Percentiles rank a stretch among this genome's conserved stretches.
phyloP scores from a whole-genome alignment of 2,329 filamentous ascomycete genomes.

The Cladosporium sp. region DNA sequence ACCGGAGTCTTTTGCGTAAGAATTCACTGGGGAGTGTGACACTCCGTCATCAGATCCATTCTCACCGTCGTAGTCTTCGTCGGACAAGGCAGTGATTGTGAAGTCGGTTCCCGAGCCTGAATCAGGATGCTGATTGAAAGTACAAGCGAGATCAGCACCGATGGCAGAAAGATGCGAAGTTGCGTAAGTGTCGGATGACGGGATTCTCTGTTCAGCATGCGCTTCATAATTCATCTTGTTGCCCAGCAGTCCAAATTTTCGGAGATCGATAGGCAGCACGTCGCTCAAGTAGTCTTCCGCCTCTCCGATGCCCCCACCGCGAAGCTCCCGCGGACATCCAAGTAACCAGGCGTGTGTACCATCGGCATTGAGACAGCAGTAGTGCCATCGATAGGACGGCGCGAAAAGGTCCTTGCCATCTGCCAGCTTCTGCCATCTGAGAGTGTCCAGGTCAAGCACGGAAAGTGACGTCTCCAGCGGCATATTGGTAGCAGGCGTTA shows the following conservation, averaged over 20 bases:
- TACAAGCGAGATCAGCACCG: slow-evolving; percentile 74
- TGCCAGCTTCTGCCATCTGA: slow-evolving; percentile 92
- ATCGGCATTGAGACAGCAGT: slow-evolving; percentile 91
- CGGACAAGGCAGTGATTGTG: slow-evolving; percentile 78
- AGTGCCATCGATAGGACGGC: slow-evolving; percentile 92
- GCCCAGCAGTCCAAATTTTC: slow-evolving; percentile 83
- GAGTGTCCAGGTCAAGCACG: slow-evolving; percentile 74
- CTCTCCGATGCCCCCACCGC: slow-evolving; percentile 60
- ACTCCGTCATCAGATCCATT: slow-evolving; percentile 55
- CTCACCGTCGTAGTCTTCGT: slow-evolving; percentile 52
- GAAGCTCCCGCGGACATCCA: slow-evolving; percentile 76
- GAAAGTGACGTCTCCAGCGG: slow-evolving; percentile 85
- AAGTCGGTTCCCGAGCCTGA: slow-evolving; percentile 85
- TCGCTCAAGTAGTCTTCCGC: slow-evolving; percentile 92
- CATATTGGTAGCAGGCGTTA: slow-evolving; percentile 84
- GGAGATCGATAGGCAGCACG: slow-evolving; percentile 87
- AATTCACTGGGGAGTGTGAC: not conserved
- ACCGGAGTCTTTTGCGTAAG: slow-evolving; percentile 47
- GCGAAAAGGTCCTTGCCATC: slow-evolving; percentile 93
- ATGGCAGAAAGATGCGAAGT: slow-evolving; percentile 55
- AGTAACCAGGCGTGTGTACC: slow-evolving; percentile 95
- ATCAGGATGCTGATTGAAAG: slow-evolving; percentile 83
- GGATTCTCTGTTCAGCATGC: slow-evolving; percentile 36
- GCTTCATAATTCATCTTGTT: slow-evolving; percentile 52
- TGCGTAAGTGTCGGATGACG: slow-evolving; percentile 49